Evolutionary conservation across 805 yeast genomes (phyloP), one percentile per base, ranked within the genome.

Genomic region (Cyberlindnera maclurae): DNA sequence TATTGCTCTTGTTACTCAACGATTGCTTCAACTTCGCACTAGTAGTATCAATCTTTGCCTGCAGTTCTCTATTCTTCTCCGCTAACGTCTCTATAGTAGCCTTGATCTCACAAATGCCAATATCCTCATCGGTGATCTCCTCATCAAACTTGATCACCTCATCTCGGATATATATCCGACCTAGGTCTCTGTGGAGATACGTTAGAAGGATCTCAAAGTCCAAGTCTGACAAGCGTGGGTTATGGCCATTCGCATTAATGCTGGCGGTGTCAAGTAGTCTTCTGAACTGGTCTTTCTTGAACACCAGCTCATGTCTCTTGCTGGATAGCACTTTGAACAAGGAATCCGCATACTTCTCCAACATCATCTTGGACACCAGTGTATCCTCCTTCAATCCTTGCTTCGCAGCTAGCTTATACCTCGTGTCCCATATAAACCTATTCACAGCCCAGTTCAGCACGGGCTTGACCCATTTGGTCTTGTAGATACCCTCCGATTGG

Each of bases 81-180:
- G 46, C 58, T 45, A 42, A 31, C 11, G 37, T 44, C 4, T 33
- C 30, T 3, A 58, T 40, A 0, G 60, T 54, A 6, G 45, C 30
- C 39, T 65, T 64, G n/a, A 65, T 44, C 16, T 60, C 55, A 1
- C 58, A 53, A 4, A 64, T 58, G 3, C 58, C 52, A 16, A 42
- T 40, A 44, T 65, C 70, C 30, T 59, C 54, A 13, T 58, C 63
- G 3, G 64, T 60, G 4, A 65, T 46, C 3, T 42, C 51, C 5
- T 38, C 43, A 5, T 56, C 45, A 30, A 57, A 24, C 33, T 51
- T 50, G 7, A 46, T 39, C 6, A 51, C 38, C 8, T 48, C 51
- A 16, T 50, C 53, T 6, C 38, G 38, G 8, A 36, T 29, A 13
- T 28, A 42, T 12, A 55, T 35, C 29, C 41, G 44, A 6, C 31